Conservation (phyloP, 352 stramenopile genomes). For the Halophytophthora polymorphica region DNA sequence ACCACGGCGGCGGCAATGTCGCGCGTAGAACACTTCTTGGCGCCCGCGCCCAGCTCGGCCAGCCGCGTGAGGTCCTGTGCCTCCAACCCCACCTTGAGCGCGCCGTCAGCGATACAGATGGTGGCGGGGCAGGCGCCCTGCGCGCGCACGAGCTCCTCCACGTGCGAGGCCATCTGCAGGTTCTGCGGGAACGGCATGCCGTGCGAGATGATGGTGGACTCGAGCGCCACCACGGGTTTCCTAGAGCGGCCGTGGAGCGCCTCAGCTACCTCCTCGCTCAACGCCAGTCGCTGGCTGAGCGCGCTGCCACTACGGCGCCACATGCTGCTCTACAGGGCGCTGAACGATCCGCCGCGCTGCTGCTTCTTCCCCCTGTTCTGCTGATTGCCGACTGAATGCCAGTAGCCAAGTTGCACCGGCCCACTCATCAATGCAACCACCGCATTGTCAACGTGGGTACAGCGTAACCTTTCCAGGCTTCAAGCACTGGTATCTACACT, state of each 20-base stretch:
- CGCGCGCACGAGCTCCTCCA: conserved; percentile 90
- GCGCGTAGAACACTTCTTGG: conserved; percentile 79
- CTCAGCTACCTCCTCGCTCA: conserved; percentile 53
- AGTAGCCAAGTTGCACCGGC: too few relatives aligned
- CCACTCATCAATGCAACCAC: too few relatives aligned
- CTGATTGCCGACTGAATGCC: too few relatives aligned
- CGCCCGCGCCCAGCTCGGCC: conserved; percentile 54
- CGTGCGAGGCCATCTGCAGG: conserved; percentile 87
- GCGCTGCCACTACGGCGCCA: conserved; percentile 41
- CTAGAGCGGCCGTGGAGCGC: conserved; percentile 38
- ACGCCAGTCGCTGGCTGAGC: conserved; percentile 38
- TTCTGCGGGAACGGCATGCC: conserved; percentile 99
- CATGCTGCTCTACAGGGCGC: conserved; percentile 12
- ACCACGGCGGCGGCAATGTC: conserved; percentile 79
- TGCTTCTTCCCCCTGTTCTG: neutral
- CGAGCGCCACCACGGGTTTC: conserved; percentile 90
- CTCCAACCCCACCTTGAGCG: conserved; percentile 74
- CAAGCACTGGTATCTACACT: too few relatives aligned
- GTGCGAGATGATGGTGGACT: conserved; percentile 99
- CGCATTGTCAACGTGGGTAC: too few relatives aligned
- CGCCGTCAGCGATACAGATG: conserved; percentile 95
- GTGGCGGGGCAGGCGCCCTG: conserved; percentile 91
- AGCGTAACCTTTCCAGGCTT: too few relatives aligned
- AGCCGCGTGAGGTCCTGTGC: conserved; percentile 55
- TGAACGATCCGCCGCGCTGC: neutral